Conservation (phyloP, 768 basidiomycete genomes). For the Lentinula raphanica region DNA sequence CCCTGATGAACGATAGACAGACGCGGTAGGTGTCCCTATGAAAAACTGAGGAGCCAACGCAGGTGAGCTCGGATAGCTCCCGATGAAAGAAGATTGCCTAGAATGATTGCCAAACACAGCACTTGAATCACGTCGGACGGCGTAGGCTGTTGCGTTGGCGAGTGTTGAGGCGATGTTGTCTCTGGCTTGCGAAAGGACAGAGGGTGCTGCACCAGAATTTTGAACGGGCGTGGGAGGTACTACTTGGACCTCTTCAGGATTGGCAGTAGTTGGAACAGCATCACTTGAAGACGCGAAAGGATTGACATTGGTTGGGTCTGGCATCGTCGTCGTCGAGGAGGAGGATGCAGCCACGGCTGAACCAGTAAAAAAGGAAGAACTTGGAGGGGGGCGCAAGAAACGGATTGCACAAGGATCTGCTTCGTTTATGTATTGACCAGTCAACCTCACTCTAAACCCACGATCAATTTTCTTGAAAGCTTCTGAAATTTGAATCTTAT, state of each 20-base stretch:
- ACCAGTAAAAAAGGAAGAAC: background rate
- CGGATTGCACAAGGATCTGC: background rate
- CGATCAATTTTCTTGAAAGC: background rate
- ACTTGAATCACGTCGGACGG: background rate
- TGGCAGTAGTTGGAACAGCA: background rate
- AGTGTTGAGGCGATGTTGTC: background rate
- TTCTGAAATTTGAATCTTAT: too few relatives aligned
- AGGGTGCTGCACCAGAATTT: background rate
- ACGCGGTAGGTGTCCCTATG: background rate
- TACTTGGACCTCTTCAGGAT: background rate
- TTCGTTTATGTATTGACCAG: background rate
- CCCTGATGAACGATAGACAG: background rate
- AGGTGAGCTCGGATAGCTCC: background rate
- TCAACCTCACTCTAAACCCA: background rate
- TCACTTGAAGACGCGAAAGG: constrained; percentile 1
- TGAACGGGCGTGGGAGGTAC: background rate
- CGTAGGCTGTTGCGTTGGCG: constrained; percentile 5
- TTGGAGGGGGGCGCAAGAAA: background rate
- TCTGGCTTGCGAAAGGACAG: background rate
- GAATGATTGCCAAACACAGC: background rate
- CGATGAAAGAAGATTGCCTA: background rate
- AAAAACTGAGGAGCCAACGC: background rate
- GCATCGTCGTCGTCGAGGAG: too few relatives aligned
- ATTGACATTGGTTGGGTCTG: background rate
- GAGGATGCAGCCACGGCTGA: background rate